These are phyloP conservation scores for Coprinopsis cinerea DNA, from an alignment of 768 basidiomycete species.

Conservation along the genomic window DNA sequence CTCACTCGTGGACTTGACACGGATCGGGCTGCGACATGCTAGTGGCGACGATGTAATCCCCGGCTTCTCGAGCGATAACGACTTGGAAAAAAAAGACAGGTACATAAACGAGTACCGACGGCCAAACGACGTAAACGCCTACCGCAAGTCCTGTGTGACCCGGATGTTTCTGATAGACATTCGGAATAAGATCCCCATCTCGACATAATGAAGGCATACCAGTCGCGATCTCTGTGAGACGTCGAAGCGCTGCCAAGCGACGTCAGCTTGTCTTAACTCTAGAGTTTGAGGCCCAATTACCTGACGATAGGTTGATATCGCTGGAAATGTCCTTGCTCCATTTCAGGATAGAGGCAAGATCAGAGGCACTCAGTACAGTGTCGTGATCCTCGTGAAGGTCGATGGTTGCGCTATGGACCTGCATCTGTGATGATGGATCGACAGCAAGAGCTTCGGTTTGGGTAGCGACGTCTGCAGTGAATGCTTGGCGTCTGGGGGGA, in stretches of 20 bases:
- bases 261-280: background rate
- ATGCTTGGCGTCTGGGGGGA: slow-evolving; percentile 48
- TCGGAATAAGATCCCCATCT: slow-evolving; percentile 9
- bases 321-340: slow-evolving; percentile 74
- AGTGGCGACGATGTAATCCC: slow-evolving; percentile 67
- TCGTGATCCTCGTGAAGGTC: slow-evolving; percentile 48
- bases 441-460: slow-evolving; percentile 46
- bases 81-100: slow-evolving; percentile 31
- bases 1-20: slow-evolving; percentile 68
- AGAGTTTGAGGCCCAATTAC: slow-evolving; percentile 23
- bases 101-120: background rate
- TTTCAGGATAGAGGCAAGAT: slow-evolving; percentile 63
- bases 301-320: slow-evolving; percentile 63
- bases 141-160: slow-evolving; percentile 61
- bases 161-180: slow-evolving; percentile 43
- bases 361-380: slow-evolving; percentile 50
- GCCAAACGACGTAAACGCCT: slow-evolving; percentile 11
- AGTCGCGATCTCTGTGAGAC: slow-evolving; percentile 67
- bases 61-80: slow-evolving; percentile 62
- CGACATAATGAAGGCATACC: slow-evolving; percentile 29
- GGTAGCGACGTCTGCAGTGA: slow-evolving; percentile 55
- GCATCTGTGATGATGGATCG: slow-evolving; percentile 20
- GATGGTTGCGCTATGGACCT: slow-evolving; percentile 23
- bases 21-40: slow-evolving; percentile 53
- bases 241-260: slow-evolving; percentile 44